These are phyloP conservation scores for Ceriops tagal DNA, from an alignment of 345 rosid genomes.

Conservation along the genomic window DNA sequence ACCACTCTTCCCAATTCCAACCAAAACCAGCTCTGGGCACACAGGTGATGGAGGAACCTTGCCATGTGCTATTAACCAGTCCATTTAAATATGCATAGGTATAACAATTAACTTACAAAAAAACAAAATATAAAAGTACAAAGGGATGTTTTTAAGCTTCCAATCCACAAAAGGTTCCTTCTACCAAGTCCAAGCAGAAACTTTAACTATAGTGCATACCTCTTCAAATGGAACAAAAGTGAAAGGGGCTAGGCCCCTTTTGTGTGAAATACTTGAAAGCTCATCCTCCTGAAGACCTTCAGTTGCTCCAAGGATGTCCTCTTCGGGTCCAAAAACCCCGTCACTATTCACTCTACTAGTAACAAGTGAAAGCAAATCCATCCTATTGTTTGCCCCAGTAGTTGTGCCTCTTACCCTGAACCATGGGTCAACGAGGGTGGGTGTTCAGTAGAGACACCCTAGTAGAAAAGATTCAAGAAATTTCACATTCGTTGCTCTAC, in stretches of 20 bases:
- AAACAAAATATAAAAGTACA: no score
- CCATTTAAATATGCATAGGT: no score
- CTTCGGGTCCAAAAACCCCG: slow-evolving; percentile 54
- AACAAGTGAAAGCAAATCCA: slow-evolving; percentile 87
- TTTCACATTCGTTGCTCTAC: no score
- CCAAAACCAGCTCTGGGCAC: no score
- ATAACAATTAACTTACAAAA: no score
- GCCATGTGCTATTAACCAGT: no score
- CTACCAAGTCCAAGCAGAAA: not conserved
- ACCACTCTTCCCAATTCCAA: no score
- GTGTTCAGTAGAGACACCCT: not conserved
- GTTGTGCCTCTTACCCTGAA: slow-evolving; percentile 73
- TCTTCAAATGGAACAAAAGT: slow-evolving; percentile 92
- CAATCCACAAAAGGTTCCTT: no score
- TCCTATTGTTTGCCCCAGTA: slow-evolving; percentile 79
- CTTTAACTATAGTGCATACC: slow-evolving; percentile 33
- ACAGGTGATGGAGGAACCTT: no score
- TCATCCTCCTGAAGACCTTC: slow-evolving; percentile 85
- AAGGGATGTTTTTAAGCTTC: no score
- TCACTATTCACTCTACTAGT: slow-evolving; percentile 67
- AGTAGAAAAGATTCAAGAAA: not conserved
- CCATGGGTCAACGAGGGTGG: not conserved
- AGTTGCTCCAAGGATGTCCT: slow-evolving; percentile 64
- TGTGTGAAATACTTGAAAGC: slow-evolving; percentile 65
- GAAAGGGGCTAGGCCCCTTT: slow-evolving; percentile 80